Conservation (phyloP, 345 rosid genomes). For the Punica granatum region DNA sequence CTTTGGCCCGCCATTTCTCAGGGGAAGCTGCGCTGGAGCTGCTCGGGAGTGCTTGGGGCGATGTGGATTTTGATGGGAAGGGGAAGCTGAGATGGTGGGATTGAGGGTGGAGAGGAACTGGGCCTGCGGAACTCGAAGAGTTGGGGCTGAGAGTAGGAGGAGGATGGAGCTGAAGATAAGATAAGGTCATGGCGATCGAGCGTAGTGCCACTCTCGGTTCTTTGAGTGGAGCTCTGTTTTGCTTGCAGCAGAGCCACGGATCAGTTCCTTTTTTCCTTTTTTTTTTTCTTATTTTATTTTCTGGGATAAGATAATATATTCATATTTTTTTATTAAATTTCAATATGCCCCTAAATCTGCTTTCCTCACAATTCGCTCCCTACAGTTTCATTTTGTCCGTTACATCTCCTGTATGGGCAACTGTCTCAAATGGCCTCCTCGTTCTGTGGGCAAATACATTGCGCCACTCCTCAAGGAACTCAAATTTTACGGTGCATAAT, state of each 20-base stretch:
- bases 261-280: neutral
- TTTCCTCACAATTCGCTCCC: neutral
- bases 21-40: conserved; percentile 12
- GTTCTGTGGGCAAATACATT: no score
- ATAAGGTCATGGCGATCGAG: conserved; percentile 16
- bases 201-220: neutral
- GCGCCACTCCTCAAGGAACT: no score
- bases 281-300: neutral
- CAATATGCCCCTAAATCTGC: neutral
- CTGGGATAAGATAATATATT: neutral
- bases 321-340: no score
- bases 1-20: conserved; percentile 41
- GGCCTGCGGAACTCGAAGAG: conserved; percentile 4
- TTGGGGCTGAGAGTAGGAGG: neutral
- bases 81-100: conserved; percentile 3
- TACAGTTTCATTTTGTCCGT: neutral
- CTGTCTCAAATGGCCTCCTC: no score
- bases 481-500: no score
- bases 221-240: neutral
- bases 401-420: no score
- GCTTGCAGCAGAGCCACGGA: neutral
- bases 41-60: conserved; percentile 13
- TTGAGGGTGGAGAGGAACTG: neutral
- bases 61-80: conserved; percentile 10
- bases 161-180: conserved; percentile 14